These are phyloP conservation scores for Torrubiellomyces zombiae DNA, from an alignment of 2,329 filamentous ascomycete genomes.

Conservation along the genomic window DNA sequence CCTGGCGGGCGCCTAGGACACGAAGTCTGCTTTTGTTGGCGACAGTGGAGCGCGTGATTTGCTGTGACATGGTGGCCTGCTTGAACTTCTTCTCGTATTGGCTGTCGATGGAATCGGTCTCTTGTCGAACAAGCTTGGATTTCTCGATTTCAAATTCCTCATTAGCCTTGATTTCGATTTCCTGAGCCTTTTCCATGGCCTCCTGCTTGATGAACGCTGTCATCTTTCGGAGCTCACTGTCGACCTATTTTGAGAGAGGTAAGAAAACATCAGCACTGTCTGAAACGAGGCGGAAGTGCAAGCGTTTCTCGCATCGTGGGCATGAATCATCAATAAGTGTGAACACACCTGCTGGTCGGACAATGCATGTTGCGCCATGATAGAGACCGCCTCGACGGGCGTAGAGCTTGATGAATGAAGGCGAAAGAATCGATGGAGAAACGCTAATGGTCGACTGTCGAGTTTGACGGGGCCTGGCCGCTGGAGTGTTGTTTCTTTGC, in stretches of 20 bases:
- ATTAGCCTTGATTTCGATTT: slow-evolving; percentile 96
- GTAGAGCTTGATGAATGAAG: too few relatives aligned
- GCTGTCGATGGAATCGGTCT: slow-evolving; percentile 81
- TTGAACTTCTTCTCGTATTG: slow-evolving; percentile 99
- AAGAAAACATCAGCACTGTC: not conserved
- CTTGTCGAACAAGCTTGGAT: slow-evolving; percentile 91
- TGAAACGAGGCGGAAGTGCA: slow-evolving; percentile 1
- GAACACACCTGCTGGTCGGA: slow-evolving; percentile 81
- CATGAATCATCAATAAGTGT: slow-evolving; percentile 5
- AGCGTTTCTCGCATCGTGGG: slow-evolving; percentile 7
- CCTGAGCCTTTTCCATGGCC: slow-evolving; percentile 87
- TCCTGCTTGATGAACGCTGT: slow-evolving; percentile 99
- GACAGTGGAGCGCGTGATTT: slow-evolving; percentile 92
- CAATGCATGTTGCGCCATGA: slow-evolving; percentile 91
- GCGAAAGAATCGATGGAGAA: too few relatives aligned
- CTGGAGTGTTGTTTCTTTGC: too few relatives aligned
- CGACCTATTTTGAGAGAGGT: slow-evolving; percentile 63
- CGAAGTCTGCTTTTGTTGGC: slow-evolving; percentile 90
- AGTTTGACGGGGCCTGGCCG: too few relatives aligned
- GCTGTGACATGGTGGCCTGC: slow-evolving; percentile 93
- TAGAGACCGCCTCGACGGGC: too few relatives aligned
- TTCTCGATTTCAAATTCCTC: slow-evolving; percentile 99
- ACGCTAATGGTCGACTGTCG: too few relatives aligned
- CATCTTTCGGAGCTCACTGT: slow-evolving; percentile 99
- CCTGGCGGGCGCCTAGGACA: slow-evolving; percentile 74